Evolutionary conservation across 306 rosid genomes (phyloP).

Genomic region (Gynostemma pentaphyllum): DNA sequence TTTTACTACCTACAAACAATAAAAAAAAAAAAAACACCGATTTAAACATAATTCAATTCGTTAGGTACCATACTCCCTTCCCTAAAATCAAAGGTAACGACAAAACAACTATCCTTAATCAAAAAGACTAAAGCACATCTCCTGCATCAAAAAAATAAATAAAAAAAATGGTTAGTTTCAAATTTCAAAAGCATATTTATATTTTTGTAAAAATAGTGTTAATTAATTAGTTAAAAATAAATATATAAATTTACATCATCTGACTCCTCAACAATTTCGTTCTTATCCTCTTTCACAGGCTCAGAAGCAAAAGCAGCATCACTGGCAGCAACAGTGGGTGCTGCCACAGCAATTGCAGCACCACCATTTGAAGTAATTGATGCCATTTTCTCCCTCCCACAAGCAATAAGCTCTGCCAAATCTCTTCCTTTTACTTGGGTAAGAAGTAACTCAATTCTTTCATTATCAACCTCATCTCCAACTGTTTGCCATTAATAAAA

Average conservation of each 20-base stretch:
- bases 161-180: neutral
- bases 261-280: slow-evolving; percentile 53
- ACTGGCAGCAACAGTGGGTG: slow-evolving; percentile 21
- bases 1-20: no score
- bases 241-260: slow-evolving; percentile 66
- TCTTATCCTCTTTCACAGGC: slow-evolving; percentile 50
- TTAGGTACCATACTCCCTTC: no score
- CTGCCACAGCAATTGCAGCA: slow-evolving; percentile 21
- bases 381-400: slow-evolving; percentile 57
- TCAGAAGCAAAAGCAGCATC: slow-evolving; percentile 26
- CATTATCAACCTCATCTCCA: slow-evolving; percentile 58
- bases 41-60: no score
- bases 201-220: no score
- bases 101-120: neutral
- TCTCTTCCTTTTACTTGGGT: slow-evolving; percentile 53
- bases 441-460: slow-evolving; percentile 33
- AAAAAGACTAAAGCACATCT: slow-evolving; percentile 6
- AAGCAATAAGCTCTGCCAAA: slow-evolving; percentile 53
- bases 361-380: slow-evolving; percentile 43
- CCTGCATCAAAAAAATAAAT: neutral
- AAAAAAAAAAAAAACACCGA: no score
- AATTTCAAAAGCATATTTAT: neutral
- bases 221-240: neutral
- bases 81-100: no score
- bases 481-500: slow-evolving; percentile 17